Evolutionary conservation across 1,139 yeast species (phyloP).

Genomic region (Kodamaea plutei): DNA sequence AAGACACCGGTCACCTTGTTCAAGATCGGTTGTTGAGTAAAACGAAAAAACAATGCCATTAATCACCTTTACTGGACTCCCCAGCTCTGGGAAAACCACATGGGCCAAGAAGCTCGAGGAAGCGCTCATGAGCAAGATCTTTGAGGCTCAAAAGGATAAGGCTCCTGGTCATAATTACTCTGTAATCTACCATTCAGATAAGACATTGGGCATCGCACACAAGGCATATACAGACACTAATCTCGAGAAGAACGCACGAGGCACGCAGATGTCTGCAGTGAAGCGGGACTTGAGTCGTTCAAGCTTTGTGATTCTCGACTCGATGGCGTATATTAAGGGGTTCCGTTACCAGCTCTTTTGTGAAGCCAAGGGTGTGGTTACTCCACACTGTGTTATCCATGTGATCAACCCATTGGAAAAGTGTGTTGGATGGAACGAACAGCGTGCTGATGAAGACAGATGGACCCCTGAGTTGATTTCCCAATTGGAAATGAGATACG

Average conservation of each 20-base stretch:
- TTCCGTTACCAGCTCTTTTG: slow-evolving; percentile 91
- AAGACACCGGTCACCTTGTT: no score
- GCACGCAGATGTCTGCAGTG: slow-evolving; percentile 83
- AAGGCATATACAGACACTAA: slow-evolving; percentile 63
- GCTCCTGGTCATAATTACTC: slow-evolving; percentile 53
- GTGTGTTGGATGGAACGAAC: slow-evolving; percentile 60
- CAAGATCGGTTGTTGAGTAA: no score
- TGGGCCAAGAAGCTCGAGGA: slow-evolving; percentile 57
- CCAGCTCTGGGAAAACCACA: slow-evolving; percentile 79
- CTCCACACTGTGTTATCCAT: slow-evolving; percentile 82
- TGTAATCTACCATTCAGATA: slow-evolving; percentile 74
- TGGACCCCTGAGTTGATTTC: slow-evolving; percentile 72
- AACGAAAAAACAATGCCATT: no score
- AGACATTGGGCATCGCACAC: slow-evolving; percentile 67
- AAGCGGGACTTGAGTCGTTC: slow-evolving; percentile 69
- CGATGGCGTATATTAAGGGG: slow-evolving; percentile 89
- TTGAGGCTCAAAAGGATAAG: slow-evolving; percentile 25
- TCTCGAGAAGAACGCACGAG: slow-evolving; percentile 78
- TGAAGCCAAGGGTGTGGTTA: slow-evolving; percentile 80
- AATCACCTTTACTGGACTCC: slow-evolving; percentile 77
- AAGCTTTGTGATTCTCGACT: slow-evolving; percentile 77
- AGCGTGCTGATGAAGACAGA: slow-evolving; percentile 18
- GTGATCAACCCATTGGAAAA: slow-evolving; percentile 62
- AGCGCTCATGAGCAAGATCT: slow-evolving; percentile 47
- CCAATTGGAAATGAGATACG: slow-evolving; percentile 79